Base-by-base conservation (phyloP, 202 grass and related monocot species). In the Zizania palustris region DNA sequence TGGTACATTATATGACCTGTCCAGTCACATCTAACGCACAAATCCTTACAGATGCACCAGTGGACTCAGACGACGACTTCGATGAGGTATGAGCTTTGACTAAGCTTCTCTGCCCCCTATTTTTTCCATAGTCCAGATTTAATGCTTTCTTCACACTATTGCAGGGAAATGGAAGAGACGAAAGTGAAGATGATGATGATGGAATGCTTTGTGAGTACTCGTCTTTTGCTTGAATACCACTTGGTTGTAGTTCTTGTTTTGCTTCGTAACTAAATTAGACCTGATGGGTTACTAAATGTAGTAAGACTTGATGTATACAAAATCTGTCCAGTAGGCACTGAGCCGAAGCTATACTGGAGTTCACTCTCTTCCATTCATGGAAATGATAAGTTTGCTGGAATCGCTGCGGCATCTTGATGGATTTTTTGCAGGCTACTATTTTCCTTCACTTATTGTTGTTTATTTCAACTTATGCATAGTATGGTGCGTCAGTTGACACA, bases 151-250 rank as follows among this genome's bases (percentile, higher is more conserved):
- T 85, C 5, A 51, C 42, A 16, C 12, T 69, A 40, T 71, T 80
- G 58, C 77, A 91, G 91, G 87, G 7, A 38, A 76, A 86, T 60
- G 94, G 83, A 5, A 68, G 77, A 58, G 84, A 92, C 6, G 89
- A 86, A 50, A 89, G 78, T 46, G 85, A 81, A 77, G 86, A 86
- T 35, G 85, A 33, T 45, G 76, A 94, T 38, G 89, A 95, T n/a
- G 87, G 92, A 71, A 86, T 99, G 84, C 89, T 95, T 60, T 95
- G 96, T 99, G 89, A 90, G 96, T 89, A 7, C 49, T 11, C 14
- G 13, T 85, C 82, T 72, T 76, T 4, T 60, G 51, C 58, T 81
- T 50, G n/a, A 71, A 75, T 75, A 6, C 42, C 42, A 22, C 36
- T 74, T 18, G 7, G 1, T 38, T 4, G 11, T 13, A 5, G 9